Evolutionary conservation across 129 eudicot species (phyloP).

Genomic region (Artemisia argyi): DNA sequence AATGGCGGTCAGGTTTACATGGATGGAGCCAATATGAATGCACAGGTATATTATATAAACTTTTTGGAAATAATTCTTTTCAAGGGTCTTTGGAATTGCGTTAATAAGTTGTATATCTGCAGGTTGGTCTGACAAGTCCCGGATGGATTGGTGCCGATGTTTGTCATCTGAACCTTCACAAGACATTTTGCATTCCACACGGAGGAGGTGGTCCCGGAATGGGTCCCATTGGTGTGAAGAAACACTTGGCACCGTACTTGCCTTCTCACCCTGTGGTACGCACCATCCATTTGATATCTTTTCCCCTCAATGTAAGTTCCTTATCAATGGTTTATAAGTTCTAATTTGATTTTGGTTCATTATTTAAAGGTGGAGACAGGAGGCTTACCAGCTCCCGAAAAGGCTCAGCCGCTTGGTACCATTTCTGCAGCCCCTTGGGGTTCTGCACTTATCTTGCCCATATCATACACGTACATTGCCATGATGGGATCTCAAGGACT

Average conservation of each 20-base stretch:
- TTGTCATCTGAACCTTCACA: constrained; percentile 96
- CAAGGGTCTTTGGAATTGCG: too few relatives aligned
- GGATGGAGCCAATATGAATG: constrained; percentile 99
- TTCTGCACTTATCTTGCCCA: constrained; percentile 94
- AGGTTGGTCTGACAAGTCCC: constrained; percentile 97
- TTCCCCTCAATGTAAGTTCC: neutral
- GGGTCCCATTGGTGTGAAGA: constrained; percentile 99
- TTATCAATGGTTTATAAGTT: neutral
- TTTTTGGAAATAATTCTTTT: too few relatives aligned
- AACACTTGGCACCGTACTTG: constrained; percentile 87
- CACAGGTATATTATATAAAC: constrained; percentile 55
- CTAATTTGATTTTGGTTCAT: constrained; percentile 1
- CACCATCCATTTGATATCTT: neutral
- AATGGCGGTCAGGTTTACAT: constrained; percentile 98
- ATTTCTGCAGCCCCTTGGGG: constrained; percentile 99
- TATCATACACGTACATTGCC: constrained; percentile 93
- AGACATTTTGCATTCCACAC: constrained; percentile 96
- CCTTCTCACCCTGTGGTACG: constrained; percentile 99
- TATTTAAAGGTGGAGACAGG: constrained; percentile 70
- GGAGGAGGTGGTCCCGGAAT: constrained; percentile 99
- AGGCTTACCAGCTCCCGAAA: constrained; percentile 84
- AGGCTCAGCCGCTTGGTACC: constrained; percentile 76
- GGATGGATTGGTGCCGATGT: constrained; percentile 96
- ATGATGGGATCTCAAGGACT: constrained; percentile 98
- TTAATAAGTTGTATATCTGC: constrained; percentile 24